Evolutionary conservation across 140 eudicot species (phyloP), one percentile per base, ranked within the genome.

Genomic region (Flaveria floridana): DNA sequence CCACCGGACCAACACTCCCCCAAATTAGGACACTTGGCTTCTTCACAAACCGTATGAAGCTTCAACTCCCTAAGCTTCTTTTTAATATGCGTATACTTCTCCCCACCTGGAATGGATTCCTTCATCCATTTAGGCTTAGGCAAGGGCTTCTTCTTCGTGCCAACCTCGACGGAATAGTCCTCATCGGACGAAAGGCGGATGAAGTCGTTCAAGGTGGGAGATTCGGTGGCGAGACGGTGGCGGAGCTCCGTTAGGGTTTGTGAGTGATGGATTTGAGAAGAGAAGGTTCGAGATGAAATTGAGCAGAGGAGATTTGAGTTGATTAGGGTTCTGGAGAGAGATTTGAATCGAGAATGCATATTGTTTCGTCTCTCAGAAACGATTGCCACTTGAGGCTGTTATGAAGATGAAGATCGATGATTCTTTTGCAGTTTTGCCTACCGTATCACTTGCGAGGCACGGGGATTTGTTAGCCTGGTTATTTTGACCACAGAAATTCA

Each of bases 1-100:
- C 98, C 97, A 51, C 98, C 97, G 7, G 97, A 90, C 98, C 98
- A 93, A 71, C 98, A 93, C 78, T 89, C 98, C 3, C 98, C 98
- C 80, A 89, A 90, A 86, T 90, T 93, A 2, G 97, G 98, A 74
- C 96, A 93, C 79, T 86, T 86, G 0, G 97, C 98, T 77, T 93
- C 97, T 63, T 93, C 98, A 56, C 98, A 93, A 63, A 93, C 98
- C 10, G 98, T 93, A 58, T 93, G 96, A 65, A 93, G 85, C 68
- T 93, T 90, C 86, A 90, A 79, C 28, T 88, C 98, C 84, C 97
- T 80, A 61, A 88, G 66, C 79, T 93, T 93, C 83, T 84, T 93
- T 77, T 93, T 93, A 14, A 93, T 93, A 13, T 85, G 95, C 0
- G 98, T 88, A 46, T 93, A 93, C 75, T 90, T 93, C 12, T 93